A percentile compares a stretch with the other conserved stretches of the same genome.
Conservation (phyloP, 73 alveolate species). For the Symbiodinium natans region DNA sequence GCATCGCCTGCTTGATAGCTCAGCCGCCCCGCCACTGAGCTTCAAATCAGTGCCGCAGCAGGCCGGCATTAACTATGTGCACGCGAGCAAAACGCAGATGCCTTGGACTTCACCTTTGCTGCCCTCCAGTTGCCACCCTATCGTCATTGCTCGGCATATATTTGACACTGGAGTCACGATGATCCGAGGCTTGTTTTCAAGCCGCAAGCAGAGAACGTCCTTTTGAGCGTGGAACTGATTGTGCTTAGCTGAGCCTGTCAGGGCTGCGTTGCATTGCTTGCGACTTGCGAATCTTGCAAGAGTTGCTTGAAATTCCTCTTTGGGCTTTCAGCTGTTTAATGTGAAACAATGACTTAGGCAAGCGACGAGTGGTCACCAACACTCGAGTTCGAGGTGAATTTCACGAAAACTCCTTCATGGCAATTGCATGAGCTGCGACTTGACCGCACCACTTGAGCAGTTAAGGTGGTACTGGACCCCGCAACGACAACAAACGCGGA, state of each 20-base stretch:
- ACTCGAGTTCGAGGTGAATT: conserved; percentile 56
- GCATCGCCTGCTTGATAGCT: no score
- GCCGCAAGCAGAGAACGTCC: conserved; percentile 30
- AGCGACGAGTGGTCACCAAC: conserved; percentile 90
- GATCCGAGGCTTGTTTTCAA: conserved; percentile 51
- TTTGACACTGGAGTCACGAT: background rate
- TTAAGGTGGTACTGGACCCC: conserved; percentile 32
- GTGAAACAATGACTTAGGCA: background rate
- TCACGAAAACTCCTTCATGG: background rate
- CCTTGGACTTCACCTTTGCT: background rate
- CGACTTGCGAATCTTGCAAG: background rate
- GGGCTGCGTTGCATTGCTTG: background rate
- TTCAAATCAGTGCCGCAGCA: no score
- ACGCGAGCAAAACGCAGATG: background rate
- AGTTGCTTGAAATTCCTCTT: background rate
- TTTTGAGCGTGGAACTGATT: conserved; percentile 31
- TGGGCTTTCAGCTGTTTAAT: background rate
- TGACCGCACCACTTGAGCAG: background rate
- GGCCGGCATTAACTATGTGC: conserved; percentile 2
- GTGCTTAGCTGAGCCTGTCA: background rate
- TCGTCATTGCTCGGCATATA: background rate
- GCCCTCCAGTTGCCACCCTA: background rate
- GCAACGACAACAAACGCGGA: conserved; percentile 49
- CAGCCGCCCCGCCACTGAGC: no score
- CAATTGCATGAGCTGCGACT: background rate